Percentiles rank a stretch among this genome's conserved stretches.
phyloP scores from a whole-genome alignment of 202 grass and related monocot species.

The Hordeum pubiflorum region DNA sequence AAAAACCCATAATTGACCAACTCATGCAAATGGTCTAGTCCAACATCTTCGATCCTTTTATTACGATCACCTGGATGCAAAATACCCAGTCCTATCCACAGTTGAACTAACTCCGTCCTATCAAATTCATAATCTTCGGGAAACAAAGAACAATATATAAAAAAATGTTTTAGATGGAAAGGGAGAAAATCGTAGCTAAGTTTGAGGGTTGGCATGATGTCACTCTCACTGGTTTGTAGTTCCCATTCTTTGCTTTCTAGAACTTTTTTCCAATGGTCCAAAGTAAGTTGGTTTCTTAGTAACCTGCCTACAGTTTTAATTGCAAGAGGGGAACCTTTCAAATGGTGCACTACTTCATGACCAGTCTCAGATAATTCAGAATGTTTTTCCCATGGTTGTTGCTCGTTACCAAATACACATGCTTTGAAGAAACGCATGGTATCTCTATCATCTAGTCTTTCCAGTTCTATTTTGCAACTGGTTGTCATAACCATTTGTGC shows the following conservation, averaged over 20 bases:
- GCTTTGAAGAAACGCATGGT: background rate
- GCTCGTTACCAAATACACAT: background rate
- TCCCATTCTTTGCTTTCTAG: slow-evolving; percentile 16
- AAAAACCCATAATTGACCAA: slow-evolving; percentile 11
- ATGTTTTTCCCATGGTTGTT: background rate
- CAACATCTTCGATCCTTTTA: slow-evolving; percentile 10
- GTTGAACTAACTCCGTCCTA: background rate
- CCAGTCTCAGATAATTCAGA: background rate
- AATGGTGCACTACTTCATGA: background rate
- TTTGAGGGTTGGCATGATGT: slow-evolving; percentile 1
- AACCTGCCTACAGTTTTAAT: slow-evolving; percentile 9
- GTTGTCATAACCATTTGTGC: slow-evolving; percentile 7
- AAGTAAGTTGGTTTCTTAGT: background rate
- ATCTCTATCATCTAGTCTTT: background rate
- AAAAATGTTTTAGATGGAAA: background rate
- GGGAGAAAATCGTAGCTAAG: slow-evolving; percentile 20
- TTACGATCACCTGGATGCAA: background rate
- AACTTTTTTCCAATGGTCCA: slow-evolving; percentile 5
- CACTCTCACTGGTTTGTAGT: background rate
- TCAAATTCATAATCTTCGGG: slow-evolving; percentile 11
- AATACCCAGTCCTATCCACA: slow-evolving; percentile 12
- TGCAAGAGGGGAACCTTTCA: slow-evolving; percentile 16
- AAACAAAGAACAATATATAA: slow-evolving; percentile 19
- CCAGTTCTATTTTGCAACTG: background rate
- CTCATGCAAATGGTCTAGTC: background rate